Conservation (phyloP, 345 rosid genomes). For the Arabis hirsuta region DNA sequence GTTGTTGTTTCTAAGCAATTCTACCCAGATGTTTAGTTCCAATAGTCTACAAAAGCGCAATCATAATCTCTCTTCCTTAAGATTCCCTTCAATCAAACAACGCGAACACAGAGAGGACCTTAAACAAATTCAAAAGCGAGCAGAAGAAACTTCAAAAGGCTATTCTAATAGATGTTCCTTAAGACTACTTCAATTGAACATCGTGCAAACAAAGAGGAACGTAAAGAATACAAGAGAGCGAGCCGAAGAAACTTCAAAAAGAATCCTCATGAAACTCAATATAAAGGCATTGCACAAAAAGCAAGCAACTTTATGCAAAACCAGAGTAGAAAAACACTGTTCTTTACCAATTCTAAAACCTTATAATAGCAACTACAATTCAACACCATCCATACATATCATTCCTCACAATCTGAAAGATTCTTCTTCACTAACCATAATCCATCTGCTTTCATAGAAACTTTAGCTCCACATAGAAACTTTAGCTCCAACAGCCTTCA, state of each 20-base stretch:
- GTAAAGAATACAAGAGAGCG: not conserved
- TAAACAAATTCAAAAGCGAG: not conserved
- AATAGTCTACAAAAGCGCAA: constrained; percentile 12
- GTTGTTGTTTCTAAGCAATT: not conserved
- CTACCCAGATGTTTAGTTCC: not conserved
- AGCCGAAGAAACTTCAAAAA: constrained; percentile 13
- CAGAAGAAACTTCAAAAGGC: constrained; percentile 11
- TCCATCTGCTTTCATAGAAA: not conserved
- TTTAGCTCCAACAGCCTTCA: constrained; percentile 90
- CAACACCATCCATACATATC: constrained; percentile 5
- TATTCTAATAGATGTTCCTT: not conserved
- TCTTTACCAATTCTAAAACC: constrained; percentile 3
- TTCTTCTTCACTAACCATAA: not conserved
- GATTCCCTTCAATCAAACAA: not conserved
- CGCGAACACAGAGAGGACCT: not conserved
- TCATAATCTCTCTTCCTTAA: not conserved
- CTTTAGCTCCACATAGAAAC: constrained; percentile 51
- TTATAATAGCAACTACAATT: not conserved
- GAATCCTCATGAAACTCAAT: constrained; percentile 13
- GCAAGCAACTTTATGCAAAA: constrained; percentile 15
- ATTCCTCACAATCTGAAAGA: not conserved
- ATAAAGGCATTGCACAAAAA: not conserved
- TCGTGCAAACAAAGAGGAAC: not conserved
- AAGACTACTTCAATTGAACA: not conserved
- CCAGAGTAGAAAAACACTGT: not conserved